phyloP scores from a whole-genome alignment of 495 filamentous ascomycete genomes.

The Platismatia glauca region DNA sequence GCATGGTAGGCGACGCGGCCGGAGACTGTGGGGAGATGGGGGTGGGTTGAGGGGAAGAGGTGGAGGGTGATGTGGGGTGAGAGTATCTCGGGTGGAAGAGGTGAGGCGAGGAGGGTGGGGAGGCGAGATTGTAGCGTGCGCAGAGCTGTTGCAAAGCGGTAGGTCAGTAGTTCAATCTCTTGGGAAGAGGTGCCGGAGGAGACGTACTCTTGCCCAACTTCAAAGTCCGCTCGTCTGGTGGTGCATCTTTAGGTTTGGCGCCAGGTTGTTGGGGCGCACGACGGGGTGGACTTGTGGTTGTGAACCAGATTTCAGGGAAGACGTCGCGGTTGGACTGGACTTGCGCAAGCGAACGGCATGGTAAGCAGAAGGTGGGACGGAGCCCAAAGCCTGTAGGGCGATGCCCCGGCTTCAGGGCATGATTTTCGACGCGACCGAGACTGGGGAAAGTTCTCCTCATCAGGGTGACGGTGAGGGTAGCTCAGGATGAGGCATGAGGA shows the following conservation, averaged over 20 bases:
- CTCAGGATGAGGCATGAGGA: slow-evolving; percentile 12
- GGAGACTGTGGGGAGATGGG: slow-evolving; percentile 83
- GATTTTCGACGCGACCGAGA: slow-evolving; percentile 7
- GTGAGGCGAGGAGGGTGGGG: slow-evolving; percentile 73
- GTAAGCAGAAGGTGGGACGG: not conserved
- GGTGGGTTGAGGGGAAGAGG: slow-evolving; percentile 94
- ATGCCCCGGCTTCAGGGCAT: slow-evolving; percentile 6
- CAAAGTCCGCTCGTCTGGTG: slow-evolving; percentile 68
- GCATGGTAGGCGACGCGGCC: slow-evolving; percentile 86
- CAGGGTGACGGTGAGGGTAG: slow-evolving; percentile 8
- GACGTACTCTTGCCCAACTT: slow-evolving; percentile 82
- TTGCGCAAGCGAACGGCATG: slow-evolving; percentile 22
- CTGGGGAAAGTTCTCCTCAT: slow-evolving; percentile 16
- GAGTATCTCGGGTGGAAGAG: slow-evolving; percentile 76
- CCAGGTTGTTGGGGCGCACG: not conserved
- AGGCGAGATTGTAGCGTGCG: slow-evolving; percentile 78
- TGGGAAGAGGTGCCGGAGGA: not conserved
- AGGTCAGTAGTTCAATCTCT: not conserved
- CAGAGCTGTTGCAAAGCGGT: slow-evolving; percentile 50
- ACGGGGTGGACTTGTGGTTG: slow-evolving; percentile 17
- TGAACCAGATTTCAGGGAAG: slow-evolving; percentile 26
- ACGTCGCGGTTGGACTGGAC: slow-evolving; percentile 18
- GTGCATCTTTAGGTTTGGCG: not conserved
- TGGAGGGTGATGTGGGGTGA: slow-evolving; percentile 84
- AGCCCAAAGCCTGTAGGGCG: not conserved